These are phyloP conservation scores for Adenanthera pavonina DNA, from an alignment of 306 rosid species.

Conservation along the genomic window DNA sequence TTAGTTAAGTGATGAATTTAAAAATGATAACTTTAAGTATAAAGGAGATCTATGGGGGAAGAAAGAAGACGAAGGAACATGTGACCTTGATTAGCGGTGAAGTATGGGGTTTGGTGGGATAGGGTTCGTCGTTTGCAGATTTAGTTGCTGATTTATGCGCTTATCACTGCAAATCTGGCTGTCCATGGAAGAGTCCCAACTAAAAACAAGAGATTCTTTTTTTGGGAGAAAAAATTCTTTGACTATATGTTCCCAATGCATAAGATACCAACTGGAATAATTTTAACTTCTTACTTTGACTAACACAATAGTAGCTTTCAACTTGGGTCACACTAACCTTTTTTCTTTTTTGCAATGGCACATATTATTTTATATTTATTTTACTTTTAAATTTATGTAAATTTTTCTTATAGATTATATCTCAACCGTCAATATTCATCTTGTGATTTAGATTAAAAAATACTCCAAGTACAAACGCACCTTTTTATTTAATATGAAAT, in stretches of 20 bases:
- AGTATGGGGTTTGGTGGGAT: constrained; percentile 37
- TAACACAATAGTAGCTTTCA: not conserved
- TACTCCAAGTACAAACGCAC: not conserved
- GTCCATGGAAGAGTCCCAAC: not conserved
- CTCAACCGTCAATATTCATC: too few relatives aligned
- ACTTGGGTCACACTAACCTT: not conserved
- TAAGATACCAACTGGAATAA: not conserved
- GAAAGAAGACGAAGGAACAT: constrained; percentile 38
- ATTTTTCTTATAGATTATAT: too few relatives aligned
- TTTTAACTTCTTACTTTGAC: not conserved
- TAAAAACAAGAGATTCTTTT: not conserved
- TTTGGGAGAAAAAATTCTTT: not conserved
- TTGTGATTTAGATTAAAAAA: not conserved
- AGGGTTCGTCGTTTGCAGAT: constrained; percentile 32
- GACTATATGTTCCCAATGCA: constrained; percentile 27
- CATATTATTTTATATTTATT: too few relatives aligned
- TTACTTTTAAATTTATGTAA: too few relatives aligned
- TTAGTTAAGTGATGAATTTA: not conserved
- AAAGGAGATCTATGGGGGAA: not conserved
- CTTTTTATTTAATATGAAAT: not conserved
- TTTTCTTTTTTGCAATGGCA: not conserved
- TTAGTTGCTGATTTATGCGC: not conserved
- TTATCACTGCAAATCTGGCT: not conserved
- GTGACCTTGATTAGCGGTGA: constrained; percentile 51
- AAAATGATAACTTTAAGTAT: not conserved